Base-by-base conservation (phyloP, 148 eudicot species). In the Chenopodium formosanum region DNA sequence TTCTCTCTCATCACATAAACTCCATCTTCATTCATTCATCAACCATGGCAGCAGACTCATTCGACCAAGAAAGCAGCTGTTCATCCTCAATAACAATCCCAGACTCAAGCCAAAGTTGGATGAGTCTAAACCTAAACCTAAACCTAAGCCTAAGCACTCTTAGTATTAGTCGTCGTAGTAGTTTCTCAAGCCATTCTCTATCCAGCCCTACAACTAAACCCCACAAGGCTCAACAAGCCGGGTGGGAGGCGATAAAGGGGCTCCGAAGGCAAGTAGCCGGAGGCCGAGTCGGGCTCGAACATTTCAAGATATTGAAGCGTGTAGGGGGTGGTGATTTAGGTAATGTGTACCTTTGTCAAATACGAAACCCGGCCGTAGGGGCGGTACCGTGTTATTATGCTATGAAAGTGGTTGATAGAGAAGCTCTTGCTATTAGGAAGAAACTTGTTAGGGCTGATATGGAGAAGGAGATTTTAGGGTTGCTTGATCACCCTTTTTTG, bases 271-370 rank as follows among this genome's bases (percentile, higher is more conserved):
- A 76, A 3, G 90, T 83, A 17, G 79, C 80, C 3, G 87, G 86
- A 1, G 93, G 95, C 44, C 83, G 84, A 2, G 88, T 92, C 2
- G 90, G 94, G 16, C 76, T 93, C 0, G 91, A 93, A 46, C 94
- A 93, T 76, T 93, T 93, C 82, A 85, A 90, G 22, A 88, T 93
- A 22, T 79, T 93, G 3, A 85, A 83, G 52, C 86, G 95, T n/a
- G 90, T 93, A 0, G 97, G 97, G n/a, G 87, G 89, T 4, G 97
- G 97, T 10, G 97, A 93, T 65, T 72, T 92, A 7, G 97, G 97
- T 0, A 90, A 89, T 71, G 97, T 93, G 4, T 93, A 93, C 75
- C 79, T 93, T 0, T 93, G 97, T 29, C 94, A 92, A 83, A 91
- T 93, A 22, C 78, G 94, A 29, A 93, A 87, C 86, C 88, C 90